A percentile compares a stretch with the other conserved stretches of the same genome.
These are phyloP conservation scores for Chytriomyces confervae DNA, from an alignment of 192 early-diverging fungal genomes.

Conservation along the genomic window DNA sequence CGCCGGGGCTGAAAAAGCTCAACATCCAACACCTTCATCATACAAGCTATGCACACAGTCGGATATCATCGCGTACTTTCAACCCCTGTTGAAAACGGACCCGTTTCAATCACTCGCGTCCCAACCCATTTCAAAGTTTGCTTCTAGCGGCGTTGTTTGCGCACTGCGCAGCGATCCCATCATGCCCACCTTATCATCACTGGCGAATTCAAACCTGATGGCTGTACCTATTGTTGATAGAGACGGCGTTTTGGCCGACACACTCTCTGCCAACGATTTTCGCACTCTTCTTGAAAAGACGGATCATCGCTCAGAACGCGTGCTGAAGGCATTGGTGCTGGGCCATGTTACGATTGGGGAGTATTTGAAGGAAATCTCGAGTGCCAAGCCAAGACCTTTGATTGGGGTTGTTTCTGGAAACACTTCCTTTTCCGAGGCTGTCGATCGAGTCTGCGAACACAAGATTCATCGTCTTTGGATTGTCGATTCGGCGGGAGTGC, in stretches of 20 bases:
- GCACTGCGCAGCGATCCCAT: slow-evolving; percentile 14
- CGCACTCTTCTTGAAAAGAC: slow-evolving; percentile 7
- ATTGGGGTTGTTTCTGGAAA: slow-evolving; percentile 18
- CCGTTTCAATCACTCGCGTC: slow-evolving; percentile 20
- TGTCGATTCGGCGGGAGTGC: slow-evolving; percentile 26
- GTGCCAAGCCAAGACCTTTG: neutral
- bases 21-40: neutral
- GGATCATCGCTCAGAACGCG: slow-evolving; percentile 2
- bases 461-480: slow-evolving; percentile 37
- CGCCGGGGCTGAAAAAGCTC: neutral
- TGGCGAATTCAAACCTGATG: slow-evolving; percentile 18
- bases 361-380: slow-evolving; percentile 8
- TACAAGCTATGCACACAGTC: slow-evolving; percentile 28
- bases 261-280: slow-evolving; percentile 37
- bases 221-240: slow-evolving; percentile 39
- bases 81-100: slow-evolving; percentile 6
- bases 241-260: slow-evolving; percentile 28
- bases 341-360: slow-evolving; percentile 29
- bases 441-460: slow-evolving; percentile 5
- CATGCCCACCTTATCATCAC: slow-evolving; percentile 8
- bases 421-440: slow-evolving; percentile 10
- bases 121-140: slow-evolving; percentile 11
- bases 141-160: neutral
- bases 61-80: slow-evolving; percentile 15
- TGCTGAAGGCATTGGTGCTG: slow-evolving; percentile 11